Conservation (phyloP, 495 filamentous ascomycete species). For the Aspergillus kassunensis region DNA sequence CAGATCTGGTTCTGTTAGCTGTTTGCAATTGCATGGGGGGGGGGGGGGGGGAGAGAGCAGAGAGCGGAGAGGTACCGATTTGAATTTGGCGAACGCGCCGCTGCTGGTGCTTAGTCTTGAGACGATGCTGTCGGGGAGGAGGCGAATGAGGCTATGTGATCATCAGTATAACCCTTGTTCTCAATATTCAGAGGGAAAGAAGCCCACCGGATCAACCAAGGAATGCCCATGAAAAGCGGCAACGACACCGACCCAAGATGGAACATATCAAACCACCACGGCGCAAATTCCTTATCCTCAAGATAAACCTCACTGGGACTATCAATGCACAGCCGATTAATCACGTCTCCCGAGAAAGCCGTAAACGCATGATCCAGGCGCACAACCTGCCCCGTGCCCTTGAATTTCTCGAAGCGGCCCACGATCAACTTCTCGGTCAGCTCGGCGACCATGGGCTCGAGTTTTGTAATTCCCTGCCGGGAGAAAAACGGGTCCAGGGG, state of each 20-base stretch:
- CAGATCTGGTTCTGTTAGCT: too few species aligned
- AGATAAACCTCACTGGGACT: neutral
- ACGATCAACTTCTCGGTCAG: neutral
- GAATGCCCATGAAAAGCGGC: neutral
- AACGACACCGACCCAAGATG: neutral
- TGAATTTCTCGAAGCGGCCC: neutral
- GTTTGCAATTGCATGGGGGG: too few species aligned
- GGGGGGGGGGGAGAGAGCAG: too few species aligned
- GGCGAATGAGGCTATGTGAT: too few species aligned
- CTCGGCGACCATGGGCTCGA: neutral
- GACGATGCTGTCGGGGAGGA: too few species aligned
- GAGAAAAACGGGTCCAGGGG: conserved; percentile 3
- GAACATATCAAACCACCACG: neutral
- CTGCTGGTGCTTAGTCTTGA: too few species aligned
- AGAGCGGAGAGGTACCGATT: too few species aligned
- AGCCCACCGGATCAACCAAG: neutral
- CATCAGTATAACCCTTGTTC: too few species aligned
- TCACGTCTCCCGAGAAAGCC: conserved; percentile 8
- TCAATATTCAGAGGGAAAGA: too few species aligned
- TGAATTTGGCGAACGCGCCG: too few species aligned
- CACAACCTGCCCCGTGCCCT: neutral
- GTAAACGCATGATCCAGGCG: conserved; percentile 2
- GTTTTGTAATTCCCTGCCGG: neutral
- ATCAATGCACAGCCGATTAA: neutral
- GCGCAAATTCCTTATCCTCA: neutral